Percentiles rank a stretch among this genome's conserved stretches.
phyloP scores from a whole-genome alignment of 2,329 filamentous ascomycete species.

The Aspergillus pseudoglaucus region DNA sequence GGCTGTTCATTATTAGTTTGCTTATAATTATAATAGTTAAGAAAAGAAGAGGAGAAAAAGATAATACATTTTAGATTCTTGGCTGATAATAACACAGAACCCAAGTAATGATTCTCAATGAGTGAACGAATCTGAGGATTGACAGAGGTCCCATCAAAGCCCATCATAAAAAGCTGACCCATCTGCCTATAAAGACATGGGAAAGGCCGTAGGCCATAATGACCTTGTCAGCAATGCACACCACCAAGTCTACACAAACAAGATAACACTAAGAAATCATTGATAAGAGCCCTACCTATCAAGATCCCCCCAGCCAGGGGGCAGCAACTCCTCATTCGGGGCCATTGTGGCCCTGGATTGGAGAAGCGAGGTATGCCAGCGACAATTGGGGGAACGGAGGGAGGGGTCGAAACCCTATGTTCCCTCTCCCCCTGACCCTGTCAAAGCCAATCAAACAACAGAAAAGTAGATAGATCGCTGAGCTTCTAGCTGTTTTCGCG shows the following conservation, averaged over 20 bases:
- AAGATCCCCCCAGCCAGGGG: slow-evolving; percentile 35
- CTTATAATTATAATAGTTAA: slow-evolving; percentile 6
- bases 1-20: slow-evolving; percentile 50
- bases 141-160: slow-evolving; percentile 59
- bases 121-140: slow-evolving; percentile 57
- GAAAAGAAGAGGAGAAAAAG: slow-evolving; percentile 2
- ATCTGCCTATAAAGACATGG: slow-evolving; percentile 53
- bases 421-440: not conserved
- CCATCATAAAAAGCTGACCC: slow-evolving; percentile 60
- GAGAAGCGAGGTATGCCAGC: slow-evolving; percentile 21
- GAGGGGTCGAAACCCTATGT: not conserved
- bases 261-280: slow-evolving; percentile 14
- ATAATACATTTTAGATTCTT: slow-evolving; percentile 63
- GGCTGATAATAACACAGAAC: slow-evolving; percentile 66
- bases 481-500: not conserved
- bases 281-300: slow-evolving; percentile 28
- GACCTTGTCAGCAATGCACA: slow-evolving; percentile 8
- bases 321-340: slow-evolving; percentile 36
- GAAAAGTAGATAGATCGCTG: not conserved
- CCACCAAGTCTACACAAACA: slow-evolving; percentile 24
- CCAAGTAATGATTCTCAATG: slow-evolving; percentile 67
- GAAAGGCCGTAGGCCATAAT: slow-evolving; percentile 1
- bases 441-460: not conserved
- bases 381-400: not conserved
- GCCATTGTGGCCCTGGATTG: slow-evolving; percentile 31